These are phyloP conservation scores for Babesia ovis DNA, from an alignment of 169 alveolate species.

Conservation along the genomic window DNA sequence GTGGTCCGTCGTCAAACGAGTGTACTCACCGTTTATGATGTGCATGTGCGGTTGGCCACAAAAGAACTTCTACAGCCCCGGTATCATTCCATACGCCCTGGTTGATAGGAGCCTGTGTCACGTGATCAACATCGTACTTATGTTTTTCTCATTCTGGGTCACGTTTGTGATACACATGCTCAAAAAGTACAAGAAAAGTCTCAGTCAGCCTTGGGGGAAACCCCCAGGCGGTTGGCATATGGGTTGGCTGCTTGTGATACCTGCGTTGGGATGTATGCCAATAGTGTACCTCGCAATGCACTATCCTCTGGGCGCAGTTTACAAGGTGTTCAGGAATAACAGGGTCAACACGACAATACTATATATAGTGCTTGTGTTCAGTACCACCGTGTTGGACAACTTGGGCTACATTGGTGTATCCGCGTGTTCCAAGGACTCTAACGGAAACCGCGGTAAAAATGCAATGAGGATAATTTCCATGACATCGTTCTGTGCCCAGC, in stretches of 20 bases:
- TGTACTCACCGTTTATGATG: conserved; percentile 36
- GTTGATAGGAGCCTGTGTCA: conserved; percentile 31
- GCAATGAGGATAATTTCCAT: not conserved
- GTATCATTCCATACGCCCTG: conserved; percentile 39
- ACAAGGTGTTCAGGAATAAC: conserved; percentile 4
- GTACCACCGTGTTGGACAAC: conserved; percentile 13
- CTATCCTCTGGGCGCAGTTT: not conserved
- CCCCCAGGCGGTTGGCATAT: conserved; percentile 24
- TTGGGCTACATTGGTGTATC: conserved; percentile 28
- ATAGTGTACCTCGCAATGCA: conserved; percentile 11
- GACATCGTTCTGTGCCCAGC: conserved; percentile 9
- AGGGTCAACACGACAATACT: not conserved
- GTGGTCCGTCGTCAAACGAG: conserved; percentile 1
- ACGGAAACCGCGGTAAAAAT: not conserved
- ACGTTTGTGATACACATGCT: conserved; percentile 22
- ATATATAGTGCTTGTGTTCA: not conserved
- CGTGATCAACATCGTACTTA: conserved; percentile 13
- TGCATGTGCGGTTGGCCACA: conserved; percentile 5
- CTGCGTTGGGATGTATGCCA: conserved; percentile 6
- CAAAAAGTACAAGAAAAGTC: not conserved
- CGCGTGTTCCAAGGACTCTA: conserved; percentile 10
- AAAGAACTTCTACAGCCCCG: conserved; percentile 26
- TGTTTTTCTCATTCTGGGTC: conserved; percentile 15
- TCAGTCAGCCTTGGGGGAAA: conserved; percentile 40
- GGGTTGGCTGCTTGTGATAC: conserved; percentile 6